Evolutionary conservation across 2,329 filamentous ascomycete genomes (phyloP).

Genomic region (Cercospora janseana): DNA sequence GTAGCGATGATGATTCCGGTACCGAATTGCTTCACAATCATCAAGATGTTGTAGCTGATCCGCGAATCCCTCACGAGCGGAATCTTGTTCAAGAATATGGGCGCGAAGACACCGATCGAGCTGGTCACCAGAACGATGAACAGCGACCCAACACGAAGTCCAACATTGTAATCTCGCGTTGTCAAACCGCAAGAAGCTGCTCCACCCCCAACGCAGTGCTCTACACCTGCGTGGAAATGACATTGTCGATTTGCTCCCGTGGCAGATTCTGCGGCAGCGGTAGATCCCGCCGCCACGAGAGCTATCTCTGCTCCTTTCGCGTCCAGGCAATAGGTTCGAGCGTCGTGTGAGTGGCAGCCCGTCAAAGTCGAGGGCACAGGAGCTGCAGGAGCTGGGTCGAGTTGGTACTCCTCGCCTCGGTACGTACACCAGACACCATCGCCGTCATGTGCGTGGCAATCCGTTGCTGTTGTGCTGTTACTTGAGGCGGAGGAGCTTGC

Average conservation of each 20-base stretch:
- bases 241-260: constrained; percentile 48
- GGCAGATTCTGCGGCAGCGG: constrained; percentile 24
- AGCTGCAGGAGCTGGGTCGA: constrained; percentile 57
- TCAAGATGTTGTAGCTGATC: constrained; percentile 52
- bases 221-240: constrained; percentile 73
- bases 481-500: background rate
- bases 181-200: constrained; percentile 48
- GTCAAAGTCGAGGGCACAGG: constrained; percentile 49
- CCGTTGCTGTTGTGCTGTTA: constrained; percentile 25
- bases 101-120: constrained; percentile 65
- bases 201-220: constrained; percentile 60
- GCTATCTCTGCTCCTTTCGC: constrained; percentile 10
- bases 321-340: constrained; percentile 49
- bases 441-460: constrained; percentile 26
- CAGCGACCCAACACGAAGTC: constrained; percentile 66
- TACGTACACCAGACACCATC: constrained; percentile 39
- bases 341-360: constrained; percentile 62
- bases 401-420: constrained; percentile 47
- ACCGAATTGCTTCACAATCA: constrained; percentile 68
- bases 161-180: constrained; percentile 63
- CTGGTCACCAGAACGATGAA: constrained; percentile 71
- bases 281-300: constrained; percentile 2
- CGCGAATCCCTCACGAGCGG: constrained; percentile 48
- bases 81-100: constrained; percentile 62
- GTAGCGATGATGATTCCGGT: constrained; percentile 72